Evolutionary conservation across 2,329 filamentous ascomycete genomes (phyloP).

Genomic region (Calonectria multiphialidica): DNA sequence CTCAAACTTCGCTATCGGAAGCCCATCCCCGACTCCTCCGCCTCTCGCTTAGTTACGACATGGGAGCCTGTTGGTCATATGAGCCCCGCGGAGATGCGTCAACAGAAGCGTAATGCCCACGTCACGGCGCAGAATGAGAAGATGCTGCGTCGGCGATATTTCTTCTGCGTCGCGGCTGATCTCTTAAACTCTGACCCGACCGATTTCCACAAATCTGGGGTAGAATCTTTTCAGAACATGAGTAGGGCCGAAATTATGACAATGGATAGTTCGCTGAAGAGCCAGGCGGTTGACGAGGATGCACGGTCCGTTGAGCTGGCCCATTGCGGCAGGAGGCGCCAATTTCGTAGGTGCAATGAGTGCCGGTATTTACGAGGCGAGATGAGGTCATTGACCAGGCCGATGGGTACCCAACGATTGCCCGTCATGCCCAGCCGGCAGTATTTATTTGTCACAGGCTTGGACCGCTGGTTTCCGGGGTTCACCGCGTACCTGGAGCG

Average conservation of each 20-base stretch:
- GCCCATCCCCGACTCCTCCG: constrained; percentile 15
- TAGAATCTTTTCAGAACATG: not conserved
- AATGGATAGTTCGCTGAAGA: not conserved
- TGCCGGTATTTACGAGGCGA: constrained; percentile 17
- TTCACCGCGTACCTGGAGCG: not conserved
- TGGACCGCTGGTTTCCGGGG: constrained; percentile 30
- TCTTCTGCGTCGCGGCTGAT: constrained; percentile 6
- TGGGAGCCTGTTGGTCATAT: constrained; percentile 20
- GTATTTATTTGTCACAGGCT: not conserved
- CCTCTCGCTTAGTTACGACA: not conserved
- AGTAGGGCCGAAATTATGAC: not conserved
- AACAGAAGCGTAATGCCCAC: not conserved
- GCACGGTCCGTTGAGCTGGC: not conserved
- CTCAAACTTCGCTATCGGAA: constrained; percentile 22
- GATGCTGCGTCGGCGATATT: not conserved
- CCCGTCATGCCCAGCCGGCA: constrained; percentile 12
- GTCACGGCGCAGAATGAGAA: not conserved
- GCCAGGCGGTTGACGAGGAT: not conserved
- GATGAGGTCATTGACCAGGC: not conserved
- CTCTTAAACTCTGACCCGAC: not conserved
- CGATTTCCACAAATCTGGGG: not conserved
- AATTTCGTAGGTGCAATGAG: constrained; percentile 24
- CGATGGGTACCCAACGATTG: not conserved
- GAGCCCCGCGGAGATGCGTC: not conserved
- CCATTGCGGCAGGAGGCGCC: constrained; percentile 14